A percentile compares a stretch with the other conserved stretches of the same genome.
Evolutionary conservation across 345 rosid genomes (phyloP).

Genomic region (Mercurialis annua): DNA sequence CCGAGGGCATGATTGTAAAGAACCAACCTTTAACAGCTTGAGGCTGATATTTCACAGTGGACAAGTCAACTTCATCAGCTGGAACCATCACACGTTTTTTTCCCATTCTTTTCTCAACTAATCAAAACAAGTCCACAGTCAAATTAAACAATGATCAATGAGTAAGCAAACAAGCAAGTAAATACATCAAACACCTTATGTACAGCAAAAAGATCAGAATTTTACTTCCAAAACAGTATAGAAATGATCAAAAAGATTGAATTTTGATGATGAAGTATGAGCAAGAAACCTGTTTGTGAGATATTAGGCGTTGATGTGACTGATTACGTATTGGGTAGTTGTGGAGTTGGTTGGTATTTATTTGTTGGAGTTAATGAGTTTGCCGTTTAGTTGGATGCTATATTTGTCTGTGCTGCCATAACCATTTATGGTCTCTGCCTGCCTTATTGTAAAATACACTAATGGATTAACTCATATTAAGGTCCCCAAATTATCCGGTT

Average conservation of each 20-base stretch:
- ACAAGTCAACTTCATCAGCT: conserved; percentile 51
- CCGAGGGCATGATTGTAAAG: too few relatives aligned
- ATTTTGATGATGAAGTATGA: neutral
- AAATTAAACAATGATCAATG: neutral
- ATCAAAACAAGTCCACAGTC: neutral
- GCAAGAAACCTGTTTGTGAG: too few relatives aligned
- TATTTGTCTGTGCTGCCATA: too few relatives aligned
- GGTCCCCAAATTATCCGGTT: too few relatives aligned
- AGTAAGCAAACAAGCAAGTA: neutral
- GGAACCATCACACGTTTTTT: conserved; percentile 54
- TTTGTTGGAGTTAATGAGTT: too few relatives aligned
- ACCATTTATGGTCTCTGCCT: too few relatives aligned
- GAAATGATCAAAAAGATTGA: neutral
- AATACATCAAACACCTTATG: neutral
- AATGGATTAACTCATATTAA: too few relatives aligned
- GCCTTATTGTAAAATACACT: too few relatives aligned
- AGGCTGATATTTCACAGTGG: conserved; percentile 47
- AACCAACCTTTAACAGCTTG: conserved; percentile 48
- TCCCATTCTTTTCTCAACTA: conserved; percentile 33
- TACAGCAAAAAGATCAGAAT: neutral
- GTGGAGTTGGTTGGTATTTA: too few relatives aligned
- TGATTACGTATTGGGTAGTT: too few relatives aligned
- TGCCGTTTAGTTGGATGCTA: too few relatives aligned
- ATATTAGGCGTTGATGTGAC: too few relatives aligned
- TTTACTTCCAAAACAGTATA: neutral